Conservation (phyloP, 768 basidiomycete genomes). For the Lyophyllum decastes region DNA sequence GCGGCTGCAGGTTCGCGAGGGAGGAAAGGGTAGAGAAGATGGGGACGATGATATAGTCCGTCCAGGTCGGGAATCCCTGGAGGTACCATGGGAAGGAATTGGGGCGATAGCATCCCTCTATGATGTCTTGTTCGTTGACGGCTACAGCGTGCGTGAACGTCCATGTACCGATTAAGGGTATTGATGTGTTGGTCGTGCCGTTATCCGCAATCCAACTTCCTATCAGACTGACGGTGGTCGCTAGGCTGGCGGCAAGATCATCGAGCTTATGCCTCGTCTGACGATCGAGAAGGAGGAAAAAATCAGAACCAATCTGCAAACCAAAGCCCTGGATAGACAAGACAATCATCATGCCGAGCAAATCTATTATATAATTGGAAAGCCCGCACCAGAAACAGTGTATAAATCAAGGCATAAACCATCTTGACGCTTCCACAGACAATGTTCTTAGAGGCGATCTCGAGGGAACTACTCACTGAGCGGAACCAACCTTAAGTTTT, state of each 20-base stretch:
- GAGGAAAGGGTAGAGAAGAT: constrained; percentile 72
- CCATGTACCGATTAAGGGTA: constrained; percentile 63
- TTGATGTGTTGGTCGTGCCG: constrained; percentile 35
- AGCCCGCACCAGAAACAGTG: constrained; percentile 63
- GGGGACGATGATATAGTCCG: constrained; percentile 75
- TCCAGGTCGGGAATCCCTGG: constrained; percentile 82
- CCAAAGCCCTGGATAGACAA: constrained; percentile 61
- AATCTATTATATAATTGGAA: neutral
- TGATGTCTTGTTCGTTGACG: constrained; percentile 46
- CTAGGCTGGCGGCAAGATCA: constrained; percentile 50
- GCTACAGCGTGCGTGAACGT: constrained; percentile 59
- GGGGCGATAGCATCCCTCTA: constrained; percentile 73
- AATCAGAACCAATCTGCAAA: constrained; percentile 80
- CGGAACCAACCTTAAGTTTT: constrained; percentile 9
- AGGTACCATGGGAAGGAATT: constrained; percentile 70
- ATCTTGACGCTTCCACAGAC: constrained; percentile 84
- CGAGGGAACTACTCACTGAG: constrained; percentile 76
- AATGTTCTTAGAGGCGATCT: constrained; percentile 85
- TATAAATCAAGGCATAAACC: constrained; percentile 88
- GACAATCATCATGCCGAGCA: neutral
- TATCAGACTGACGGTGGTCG: constrained; percentile 50
- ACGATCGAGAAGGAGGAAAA: constrained; percentile 73
- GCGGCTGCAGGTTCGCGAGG: constrained; percentile 76
- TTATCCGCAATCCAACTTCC: constrained; percentile 73
- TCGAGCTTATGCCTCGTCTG: constrained; percentile 53